phyloP scores from a whole-genome alignment of 768 basidiomycete genomes.

The Daedalea quercina region DNA sequence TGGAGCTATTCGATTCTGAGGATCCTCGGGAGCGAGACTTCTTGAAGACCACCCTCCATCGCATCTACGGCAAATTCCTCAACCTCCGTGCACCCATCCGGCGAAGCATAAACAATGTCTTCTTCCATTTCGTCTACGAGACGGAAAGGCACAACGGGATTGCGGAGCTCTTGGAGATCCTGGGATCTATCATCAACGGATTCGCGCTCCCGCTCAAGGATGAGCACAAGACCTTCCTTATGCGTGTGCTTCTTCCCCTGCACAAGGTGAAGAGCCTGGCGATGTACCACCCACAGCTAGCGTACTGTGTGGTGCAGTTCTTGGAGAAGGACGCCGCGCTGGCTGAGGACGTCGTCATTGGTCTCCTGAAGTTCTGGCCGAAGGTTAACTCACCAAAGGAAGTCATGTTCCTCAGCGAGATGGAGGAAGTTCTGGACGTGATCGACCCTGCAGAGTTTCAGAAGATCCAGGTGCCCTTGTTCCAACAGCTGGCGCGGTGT shows the following conservation, averaged over 20 bases:
- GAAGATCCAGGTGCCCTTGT: slow-evolving; percentile 89
- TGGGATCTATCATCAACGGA: slow-evolving; percentile 99
- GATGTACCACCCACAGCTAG: slow-evolving; percentile 97
- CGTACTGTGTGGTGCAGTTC: slow-evolving; percentile 99
- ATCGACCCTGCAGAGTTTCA: slow-evolving; percentile 95
- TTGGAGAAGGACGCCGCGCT: slow-evolving; percentile 90
- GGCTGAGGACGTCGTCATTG: slow-evolving; percentile 94
- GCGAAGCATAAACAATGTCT: slow-evolving; percentile 98
- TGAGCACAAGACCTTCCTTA: slow-evolving; percentile 97
- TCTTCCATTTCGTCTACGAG: slow-evolving; percentile 98
- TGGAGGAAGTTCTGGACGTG: slow-evolving; percentile 97
- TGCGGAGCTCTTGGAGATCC: slow-evolving; percentile 94
- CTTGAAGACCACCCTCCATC: slow-evolving; percentile 96
- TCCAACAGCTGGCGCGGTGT: slow-evolving; percentile 91
- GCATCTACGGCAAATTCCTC: slow-evolving; percentile 99
- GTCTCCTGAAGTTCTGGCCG: slow-evolving; percentile 96
- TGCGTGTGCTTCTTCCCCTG: slow-evolving; percentile 86
- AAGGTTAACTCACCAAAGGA: slow-evolving; percentile 99
- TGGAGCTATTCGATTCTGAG: slow-evolving; percentile 97
- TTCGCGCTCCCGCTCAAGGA: slow-evolving; percentile 97
- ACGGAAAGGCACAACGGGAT: slow-evolving; percentile 99
- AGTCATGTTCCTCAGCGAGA: slow-evolving; percentile 99
- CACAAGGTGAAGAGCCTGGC: slow-evolving; percentile 99
- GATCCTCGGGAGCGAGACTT: slow-evolving; percentile 99
- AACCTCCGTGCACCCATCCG: slow-evolving; percentile 98